Conservation (phyloP, 345 rosid species). For the Gossypium thurberi region DNA sequence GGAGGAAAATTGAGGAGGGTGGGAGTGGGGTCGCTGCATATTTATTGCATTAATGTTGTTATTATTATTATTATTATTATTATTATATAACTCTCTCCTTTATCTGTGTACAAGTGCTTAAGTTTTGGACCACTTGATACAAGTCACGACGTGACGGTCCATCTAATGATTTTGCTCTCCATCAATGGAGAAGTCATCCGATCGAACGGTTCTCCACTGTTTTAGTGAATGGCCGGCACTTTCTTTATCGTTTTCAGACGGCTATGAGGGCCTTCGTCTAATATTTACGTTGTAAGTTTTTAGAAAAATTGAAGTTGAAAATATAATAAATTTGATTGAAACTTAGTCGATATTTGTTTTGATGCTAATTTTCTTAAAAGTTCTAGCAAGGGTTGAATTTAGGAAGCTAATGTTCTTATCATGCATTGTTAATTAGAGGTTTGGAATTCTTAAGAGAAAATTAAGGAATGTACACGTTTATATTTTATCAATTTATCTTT, state of each 20-base stretch:
- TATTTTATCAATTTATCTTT: no score
- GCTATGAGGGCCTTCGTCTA: neutral
- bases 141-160: neutral
- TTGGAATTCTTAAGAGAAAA: no score
- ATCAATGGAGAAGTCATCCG: neutral
- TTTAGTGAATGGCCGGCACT: neutral
- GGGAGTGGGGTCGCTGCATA: constrained; percentile 29
- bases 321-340: no score
- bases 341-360: no score
- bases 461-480: no score
- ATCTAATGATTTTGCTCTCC: neutral
- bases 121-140: neutral
- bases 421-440: no score
- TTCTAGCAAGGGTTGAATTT: no score
- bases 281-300: no score
- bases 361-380: no score
- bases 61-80: neutral
- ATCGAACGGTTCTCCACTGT: neutral
- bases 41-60: constrained; percentile 13
- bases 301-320: no score
- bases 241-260: neutral
- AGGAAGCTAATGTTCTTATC: no score
- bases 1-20: constrained; percentile 24
- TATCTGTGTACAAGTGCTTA: neutral
- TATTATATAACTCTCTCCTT: neutral